These are phyloP conservation scores for Boletus sp. DNA, from an alignment of 768 basidiomycete genomes.

Conservation along the genomic window DNA sequence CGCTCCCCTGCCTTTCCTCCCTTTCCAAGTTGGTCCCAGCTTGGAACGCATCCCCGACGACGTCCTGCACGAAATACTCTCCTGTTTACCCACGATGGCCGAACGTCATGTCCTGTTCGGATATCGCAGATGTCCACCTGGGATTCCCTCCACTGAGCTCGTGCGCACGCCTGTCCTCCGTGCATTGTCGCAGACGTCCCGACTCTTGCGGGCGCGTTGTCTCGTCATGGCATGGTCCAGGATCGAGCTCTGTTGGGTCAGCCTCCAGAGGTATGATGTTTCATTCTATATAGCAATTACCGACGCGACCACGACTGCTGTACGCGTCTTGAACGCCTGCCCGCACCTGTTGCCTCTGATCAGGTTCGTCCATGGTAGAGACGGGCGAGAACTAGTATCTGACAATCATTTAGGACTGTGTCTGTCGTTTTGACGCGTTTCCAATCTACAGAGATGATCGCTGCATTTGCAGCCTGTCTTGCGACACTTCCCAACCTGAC, in stretches of 20 bases:
- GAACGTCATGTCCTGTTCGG: not conserved
- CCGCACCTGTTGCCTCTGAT: slow-evolving; percentile 4
- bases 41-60: slow-evolving; percentile 12
- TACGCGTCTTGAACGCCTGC: not conserved
- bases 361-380: slow-evolving; percentile 1
- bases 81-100: slow-evolving; percentile 6
- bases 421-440: not conserved
- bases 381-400: not conserved
- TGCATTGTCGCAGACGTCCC: slow-evolving; percentile 6
- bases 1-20: no score
- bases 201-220: no score
- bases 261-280: not conserved
- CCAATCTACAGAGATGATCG: not conserved
- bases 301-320: not conserved
- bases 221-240: slow-evolving; percentile 15
- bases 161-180: not conserved
- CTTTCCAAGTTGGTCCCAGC: no score
- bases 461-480: no score
- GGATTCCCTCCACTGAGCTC: not conserved
- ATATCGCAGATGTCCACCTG: not conserved
- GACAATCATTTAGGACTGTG: not conserved
- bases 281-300: not conserved
- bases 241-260: slow-evolving; percentile 1
- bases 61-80: slow-evolving; percentile 10
- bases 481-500: no score